Percentiles rank a stretch among this genome's conserved stretches.
phyloP scores from a whole-genome alignment of 2,329 filamentous ascomycete species.

The Geosmithia morbida region DNA sequence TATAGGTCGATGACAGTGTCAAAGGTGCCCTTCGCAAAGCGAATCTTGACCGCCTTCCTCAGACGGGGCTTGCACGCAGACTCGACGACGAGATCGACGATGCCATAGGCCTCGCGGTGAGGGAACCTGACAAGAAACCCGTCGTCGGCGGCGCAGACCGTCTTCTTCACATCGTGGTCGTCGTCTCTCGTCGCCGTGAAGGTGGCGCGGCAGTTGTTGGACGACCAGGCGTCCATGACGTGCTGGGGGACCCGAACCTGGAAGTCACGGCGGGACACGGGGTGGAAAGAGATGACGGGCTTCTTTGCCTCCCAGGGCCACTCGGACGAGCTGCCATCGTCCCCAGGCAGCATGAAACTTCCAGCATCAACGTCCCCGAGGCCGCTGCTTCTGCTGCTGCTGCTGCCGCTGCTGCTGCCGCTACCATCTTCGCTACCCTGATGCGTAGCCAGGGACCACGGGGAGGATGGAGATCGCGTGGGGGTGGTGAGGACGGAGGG shows the following conservation, averaged over 20 bases:
- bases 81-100: constrained; percentile 41
- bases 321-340: constrained; percentile 10
- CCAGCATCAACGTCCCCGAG: neutral
- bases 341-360: neutral
- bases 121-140: constrained; percentile 38
- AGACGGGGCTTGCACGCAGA: constrained; percentile 45
- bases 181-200: constrained; percentile 36
- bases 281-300: constrained; percentile 14
- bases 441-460: neutral
- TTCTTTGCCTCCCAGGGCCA: constrained; percentile 18
- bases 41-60: constrained; percentile 44
- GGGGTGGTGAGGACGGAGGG: neutral
- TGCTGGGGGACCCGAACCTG: constrained; percentile 35
- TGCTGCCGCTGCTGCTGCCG: neutral
- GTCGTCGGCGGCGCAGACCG: constrained; percentile 30
- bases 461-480: neutral
- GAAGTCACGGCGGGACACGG: constrained; percentile 30
- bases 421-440: neutral
- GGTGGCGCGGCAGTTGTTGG: constrained; percentile 32
- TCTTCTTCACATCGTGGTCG: constrained; percentile 27
- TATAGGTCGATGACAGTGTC: constrained; percentile 27
- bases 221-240: constrained; percentile 38
- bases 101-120: constrained; percentile 38
- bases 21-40: constrained; percentile 38
- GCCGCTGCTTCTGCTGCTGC: neutral